Base-by-base conservation (phyloP, 2,329 filamentous ascomycete species). In the Aureobasidium sp. region DNA sequence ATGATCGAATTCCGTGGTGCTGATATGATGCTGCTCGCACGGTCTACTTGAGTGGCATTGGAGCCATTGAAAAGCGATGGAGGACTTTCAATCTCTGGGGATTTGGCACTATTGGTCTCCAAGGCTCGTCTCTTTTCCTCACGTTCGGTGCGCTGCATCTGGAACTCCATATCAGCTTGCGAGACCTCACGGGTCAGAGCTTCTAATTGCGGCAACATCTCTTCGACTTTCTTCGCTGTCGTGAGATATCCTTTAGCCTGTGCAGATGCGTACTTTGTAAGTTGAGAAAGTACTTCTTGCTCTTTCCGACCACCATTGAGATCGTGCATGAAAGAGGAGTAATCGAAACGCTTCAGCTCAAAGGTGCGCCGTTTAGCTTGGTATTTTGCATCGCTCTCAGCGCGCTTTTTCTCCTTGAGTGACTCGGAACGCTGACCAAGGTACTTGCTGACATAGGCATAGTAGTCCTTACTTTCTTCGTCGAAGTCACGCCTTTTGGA, bases 271-370 rank as follows among this genome's bases (percentile, higher is more conserved):
- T 92, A 99, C 72, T 88, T 93, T 1, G 94, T 99, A 36, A 99
- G 81, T 71, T 97, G 90, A 1, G 93, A 97, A 34, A 99, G 77
- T 5, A 99, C 90, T 73, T 99, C 94, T 71, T 97, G 94, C 70
- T 99, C 94, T 73, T 97, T 99, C 65, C 94, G 87, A n/a, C 94
- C 94, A 34, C 94, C 94, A 66, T 97, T 94, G n/a, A 99, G 81
- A 78, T 99, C 94, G 71, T 97, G 93, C 90, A 99, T 96, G 72
- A 97, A 99, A 15, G 91, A 96, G 3, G 93, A 97, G 74, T 99
- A 99, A 75, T 99, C 95, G 70, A 99, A 99, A 10, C 95, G 87
- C 78, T 96, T 97, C 63, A 99, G 82, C 78, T 99, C 94, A 70
- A 99, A 99, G 68, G 92, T 96, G 48, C 90, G 87, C 67, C 92